Conservation (phyloP, 441 rosid genomes). For the Populus hybrid region DNA sequence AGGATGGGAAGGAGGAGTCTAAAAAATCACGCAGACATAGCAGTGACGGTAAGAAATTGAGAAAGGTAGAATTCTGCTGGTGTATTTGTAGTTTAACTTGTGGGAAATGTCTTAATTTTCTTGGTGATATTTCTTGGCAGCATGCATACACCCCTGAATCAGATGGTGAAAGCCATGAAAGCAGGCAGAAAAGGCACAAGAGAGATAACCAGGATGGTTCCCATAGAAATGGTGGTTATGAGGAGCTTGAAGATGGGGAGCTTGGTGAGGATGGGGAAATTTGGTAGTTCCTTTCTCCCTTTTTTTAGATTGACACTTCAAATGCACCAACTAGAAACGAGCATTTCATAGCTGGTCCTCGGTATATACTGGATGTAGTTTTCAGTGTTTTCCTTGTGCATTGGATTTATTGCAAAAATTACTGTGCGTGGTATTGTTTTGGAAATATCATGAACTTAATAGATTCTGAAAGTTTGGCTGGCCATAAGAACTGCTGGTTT, state of each 20-base stretch:
- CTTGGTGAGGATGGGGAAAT: slow-evolving; percentile 60
- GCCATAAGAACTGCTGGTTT: not conserved
- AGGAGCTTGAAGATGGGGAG: slow-evolving; percentile 94
- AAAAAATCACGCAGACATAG: slow-evolving; percentile 80
- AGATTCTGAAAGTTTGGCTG: slow-evolving; percentile 13
- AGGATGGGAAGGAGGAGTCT: slow-evolving; percentile 75
- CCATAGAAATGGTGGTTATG: slow-evolving; percentile 48
- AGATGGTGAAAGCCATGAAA: slow-evolving; percentile 46
- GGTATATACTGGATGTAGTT: not conserved
- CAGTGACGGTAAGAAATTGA: slow-evolving; percentile 80
- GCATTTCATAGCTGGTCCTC: slow-evolving; percentile 6
- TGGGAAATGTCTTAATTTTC: slow-evolving; percentile 10
- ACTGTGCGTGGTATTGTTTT: not conserved
- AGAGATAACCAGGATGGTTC: slow-evolving; percentile 66
- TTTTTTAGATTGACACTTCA: slow-evolving; percentile 4
- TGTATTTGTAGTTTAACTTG: slow-evolving; percentile 7
- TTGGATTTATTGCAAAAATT: not conserved
- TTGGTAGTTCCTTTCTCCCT: slow-evolving; percentile 22
- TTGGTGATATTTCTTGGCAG: slow-evolving; percentile 39
- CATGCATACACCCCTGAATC: slow-evolving; percentile 81
- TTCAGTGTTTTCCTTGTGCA: not conserved
- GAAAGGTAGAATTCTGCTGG: slow-evolving; percentile 53
- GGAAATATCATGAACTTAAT: not conserved
- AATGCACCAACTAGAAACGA: slow-evolving; percentile 7
- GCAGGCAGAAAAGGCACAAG: slow-evolving; percentile 60